Base-by-base conservation (phyloP, 495 filamentous ascomycete species). In the Oidiodendron maius region DNA sequence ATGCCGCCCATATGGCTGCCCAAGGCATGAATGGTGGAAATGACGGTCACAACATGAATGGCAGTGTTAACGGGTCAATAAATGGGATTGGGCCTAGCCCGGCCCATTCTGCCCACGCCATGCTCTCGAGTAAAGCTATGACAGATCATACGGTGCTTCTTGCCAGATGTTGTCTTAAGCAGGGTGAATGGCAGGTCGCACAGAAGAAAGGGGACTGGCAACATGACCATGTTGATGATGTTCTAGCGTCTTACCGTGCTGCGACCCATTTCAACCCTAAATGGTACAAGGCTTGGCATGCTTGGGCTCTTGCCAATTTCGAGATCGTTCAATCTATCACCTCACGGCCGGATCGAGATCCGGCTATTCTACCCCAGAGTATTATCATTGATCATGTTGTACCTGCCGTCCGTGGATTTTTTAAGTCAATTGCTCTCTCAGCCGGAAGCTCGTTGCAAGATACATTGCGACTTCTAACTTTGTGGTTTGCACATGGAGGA, bases 241-340 rank as follows among this genome's bases (percentile, higher is more conserved):
- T 97, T 38, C 75, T 99, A 17, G 72, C 77, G 28, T 88, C 93
- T 6, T 99, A 96, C 65, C 78, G 81, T 15, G 85, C 89, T 40
- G 93, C 93, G 6, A 97, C 93, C 0, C 80, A 86, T 20, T 95
- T 94, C 67, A 87, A 97, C 54, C 81, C 84, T 38, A 82, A 84
- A 46, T 99, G 91, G 75, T 97, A 99, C 67, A 99, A 97, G 66
- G 93, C 93, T 16, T 99, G 93, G 93, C 93, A 99, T 63, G 82
- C 93, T 3, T 99, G 94, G 93, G 93, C 93, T n/a, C 69, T 97
- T 35, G 93, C 94, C 15, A 99, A 99, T 63, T 99, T 97, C 59
- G 91, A 99, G 64, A 91, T 97, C 34, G 91, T 97, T 21, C 95
- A 87, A 46, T 78, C 84, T 2, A 74, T 91, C 48, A 75, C 78